Base-by-base conservation (phyloP, 75 land plant genomes). In the Ceratopteris richardii region DNA sequence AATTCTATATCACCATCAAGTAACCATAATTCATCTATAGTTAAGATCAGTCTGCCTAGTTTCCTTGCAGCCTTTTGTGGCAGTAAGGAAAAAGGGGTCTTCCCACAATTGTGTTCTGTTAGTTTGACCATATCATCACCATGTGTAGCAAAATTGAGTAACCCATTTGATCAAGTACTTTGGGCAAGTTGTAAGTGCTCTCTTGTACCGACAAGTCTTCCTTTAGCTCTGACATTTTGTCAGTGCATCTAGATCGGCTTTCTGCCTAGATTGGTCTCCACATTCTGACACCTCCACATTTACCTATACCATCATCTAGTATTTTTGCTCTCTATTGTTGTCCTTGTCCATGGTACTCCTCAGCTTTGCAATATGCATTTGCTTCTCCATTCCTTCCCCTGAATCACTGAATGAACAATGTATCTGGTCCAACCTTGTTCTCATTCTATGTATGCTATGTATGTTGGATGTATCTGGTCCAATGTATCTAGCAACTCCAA, bases 271-370 rank as follows among this genome's bases (percentile, higher is more conserved):
- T n/a, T 20, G 16, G 17, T 48, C 21, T 58, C 30, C 63, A 29
- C n/a, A 66, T 44, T 28, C 46, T 73, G 30, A 50, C 37, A 14
- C 5, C 14, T 13, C 16, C 66, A 3, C 42, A 54, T 25, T n/a
- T 57, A 23, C 54, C 67, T 1, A 0, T 58, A 23, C 41, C 46
- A 7, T 42, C 58, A 23, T 66, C 72, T 28, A 40, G 71, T 18
- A n/a, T 67, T n/a, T 75, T 74, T 30, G 66, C 87, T 24, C 91
- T 87, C 11, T 78, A 81, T 44, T 86, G 81, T 44, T 86, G 91
- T 51, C 89, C 87, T 70, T 90, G 96, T 31, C 96, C 91, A 17
- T 75, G 76, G 25, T 29, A 61, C n/a, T 33, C 71, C 20, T 56
- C 91, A 17, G 39, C 77, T 19, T 46, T 76, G 44, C 95, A 85